Conservation (phyloP, 164 flowering plant genomes). For the Litsea cubeba region DNA sequence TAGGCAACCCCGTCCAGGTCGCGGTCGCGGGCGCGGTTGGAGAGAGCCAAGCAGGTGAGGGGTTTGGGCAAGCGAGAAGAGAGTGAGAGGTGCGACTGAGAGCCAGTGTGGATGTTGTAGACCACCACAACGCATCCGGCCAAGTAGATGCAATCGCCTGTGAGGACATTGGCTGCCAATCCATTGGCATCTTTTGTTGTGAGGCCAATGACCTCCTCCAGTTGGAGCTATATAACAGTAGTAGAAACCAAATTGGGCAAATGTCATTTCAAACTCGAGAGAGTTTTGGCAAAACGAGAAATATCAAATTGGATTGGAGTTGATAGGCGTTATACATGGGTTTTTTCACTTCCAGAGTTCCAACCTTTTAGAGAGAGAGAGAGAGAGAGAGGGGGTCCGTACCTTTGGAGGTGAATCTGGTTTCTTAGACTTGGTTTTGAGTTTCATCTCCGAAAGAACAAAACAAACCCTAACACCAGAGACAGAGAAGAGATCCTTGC, state of each 20-base stretch:
- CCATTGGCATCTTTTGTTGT: constrained; percentile 57
- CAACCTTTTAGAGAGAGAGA: neutral
- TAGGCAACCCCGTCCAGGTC: constrained; percentile 27
- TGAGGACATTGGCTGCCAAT: constrained; percentile 39
- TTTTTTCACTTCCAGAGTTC: neutral
- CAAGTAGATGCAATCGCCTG: constrained; percentile 42
- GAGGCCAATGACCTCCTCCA: constrained; percentile 60
- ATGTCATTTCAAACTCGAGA: neutral
- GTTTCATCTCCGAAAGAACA: constrained; percentile 11
- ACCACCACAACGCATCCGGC: constrained; percentile 74
- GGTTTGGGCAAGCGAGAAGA: constrained; percentile 55
- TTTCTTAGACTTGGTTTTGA: constrained; percentile 26
- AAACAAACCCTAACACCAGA: neutral
- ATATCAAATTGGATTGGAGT: neutral
- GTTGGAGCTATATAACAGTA: constrained; percentile 35
- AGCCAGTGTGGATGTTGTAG: constrained; percentile 40
- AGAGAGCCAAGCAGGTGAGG: constrained; percentile 60
- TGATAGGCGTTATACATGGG: no score
- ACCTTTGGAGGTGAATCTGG: constrained; percentile 31
- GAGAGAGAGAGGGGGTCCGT: neutral
- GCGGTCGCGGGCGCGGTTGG: neutral
- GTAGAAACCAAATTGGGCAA: neutral
- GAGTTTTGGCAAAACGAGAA: no score
- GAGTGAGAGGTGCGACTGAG: constrained; percentile 54
- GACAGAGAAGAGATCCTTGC: neutral